Percentiles rank a stretch among this genome's conserved stretches.
These are phyloP conservation scores for Leccinum aurantiacum DNA, from an alignment of 768 basidiomycete genomes.

Conservation along the genomic window DNA sequence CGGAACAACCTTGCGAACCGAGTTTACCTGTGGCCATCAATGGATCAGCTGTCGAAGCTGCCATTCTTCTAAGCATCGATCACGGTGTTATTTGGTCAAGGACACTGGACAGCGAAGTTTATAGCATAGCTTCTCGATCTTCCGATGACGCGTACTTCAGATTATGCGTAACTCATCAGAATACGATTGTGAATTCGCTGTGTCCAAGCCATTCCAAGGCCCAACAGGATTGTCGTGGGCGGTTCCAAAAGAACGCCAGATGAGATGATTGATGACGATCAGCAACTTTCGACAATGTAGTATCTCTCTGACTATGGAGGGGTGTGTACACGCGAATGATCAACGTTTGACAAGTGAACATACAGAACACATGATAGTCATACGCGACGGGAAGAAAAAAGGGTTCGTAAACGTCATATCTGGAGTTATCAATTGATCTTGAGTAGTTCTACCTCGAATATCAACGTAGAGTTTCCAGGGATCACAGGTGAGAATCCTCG, in stretches of 20 bases:
- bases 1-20: neutral
- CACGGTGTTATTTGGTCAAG: neutral
- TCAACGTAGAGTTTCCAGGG: conserved; percentile 70
- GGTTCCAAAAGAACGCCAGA: neutral
- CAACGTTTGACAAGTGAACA: conserved; percentile 15
- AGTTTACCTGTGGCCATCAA: neutral
- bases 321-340: conserved; percentile 18
- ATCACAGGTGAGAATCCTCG: conserved; percentile 80
- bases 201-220: neutral
- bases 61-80: neutral
- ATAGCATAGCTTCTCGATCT: neutral
- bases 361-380: conserved; percentile 27
- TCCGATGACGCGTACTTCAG: too few relatives aligned
- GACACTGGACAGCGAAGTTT: neutral
- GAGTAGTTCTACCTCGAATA: conserved; percentile 83
- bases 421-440: conserved; percentile 51
- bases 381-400: conserved; percentile 13
- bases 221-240: neutral
- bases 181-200: neutral
- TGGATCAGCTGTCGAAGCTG: neutral
- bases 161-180: neutral
- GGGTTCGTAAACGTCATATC: conserved; percentile 22
- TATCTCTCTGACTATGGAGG: conserved; percentile 1
- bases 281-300: neutral
- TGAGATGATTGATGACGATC: neutral